These are phyloP conservation scores for Fusarium algeriense DNA, from an alignment of 2,329 filamentous ascomycete species.

Conservation along the genomic window DNA sequence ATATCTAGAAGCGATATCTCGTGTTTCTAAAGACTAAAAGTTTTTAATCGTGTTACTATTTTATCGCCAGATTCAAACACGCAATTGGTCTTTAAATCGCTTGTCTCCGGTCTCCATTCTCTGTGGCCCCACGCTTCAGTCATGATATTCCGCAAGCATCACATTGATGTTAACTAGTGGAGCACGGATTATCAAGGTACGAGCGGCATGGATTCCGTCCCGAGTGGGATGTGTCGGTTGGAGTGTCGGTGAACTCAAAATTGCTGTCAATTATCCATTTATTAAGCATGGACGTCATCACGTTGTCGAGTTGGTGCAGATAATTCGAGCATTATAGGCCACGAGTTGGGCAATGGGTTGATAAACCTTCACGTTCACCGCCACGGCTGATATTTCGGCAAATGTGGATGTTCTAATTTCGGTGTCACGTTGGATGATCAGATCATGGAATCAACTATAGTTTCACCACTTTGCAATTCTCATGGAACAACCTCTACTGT, in stretches of 20 bases:
- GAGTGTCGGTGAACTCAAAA: neutral
- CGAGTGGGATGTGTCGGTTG: neutral
- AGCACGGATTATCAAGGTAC: neutral
- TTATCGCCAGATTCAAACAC: constrained; percentile 51
- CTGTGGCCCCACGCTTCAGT: neutral
- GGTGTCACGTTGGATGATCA: neutral
- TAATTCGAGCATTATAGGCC: neutral
- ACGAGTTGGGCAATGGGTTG: neutral
- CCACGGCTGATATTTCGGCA: neutral
- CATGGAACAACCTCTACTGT: neutral
- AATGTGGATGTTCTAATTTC: neutral
- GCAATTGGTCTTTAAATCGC: neutral
- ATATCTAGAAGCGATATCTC: constrained; percentile 9
- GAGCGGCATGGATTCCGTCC: neutral
- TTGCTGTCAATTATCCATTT: neutral
- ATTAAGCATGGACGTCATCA: neutral
- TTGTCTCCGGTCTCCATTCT: neutral
- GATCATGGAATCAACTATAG: neutral
- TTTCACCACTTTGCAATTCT: fast-evolving
- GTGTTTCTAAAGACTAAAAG: neutral
- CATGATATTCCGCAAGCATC: neutral
- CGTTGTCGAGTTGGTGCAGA: neutral
- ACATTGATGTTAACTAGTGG: neutral
- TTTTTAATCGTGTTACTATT: neutral
- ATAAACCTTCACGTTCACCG: neutral